phyloP scores from a whole-genome alignment of 2,329 filamentous ascomycete genomes.

The Fusarium multiceps region DNA sequence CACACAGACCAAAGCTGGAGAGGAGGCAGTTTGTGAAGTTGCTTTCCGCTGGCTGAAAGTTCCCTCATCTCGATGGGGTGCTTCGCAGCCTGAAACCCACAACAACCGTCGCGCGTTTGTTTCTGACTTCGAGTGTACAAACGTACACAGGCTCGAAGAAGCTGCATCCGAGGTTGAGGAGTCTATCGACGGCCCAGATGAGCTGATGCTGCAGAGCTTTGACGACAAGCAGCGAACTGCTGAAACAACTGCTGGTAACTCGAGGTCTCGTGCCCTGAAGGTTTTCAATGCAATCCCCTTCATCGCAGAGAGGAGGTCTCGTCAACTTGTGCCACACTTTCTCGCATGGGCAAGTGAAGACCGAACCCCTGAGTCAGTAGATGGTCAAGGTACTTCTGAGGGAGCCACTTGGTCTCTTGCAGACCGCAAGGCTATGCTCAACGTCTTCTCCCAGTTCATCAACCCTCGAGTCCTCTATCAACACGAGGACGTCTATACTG shows the following conservation, averaged over 20 bases:
- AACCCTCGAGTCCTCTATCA: conserved; percentile 89
- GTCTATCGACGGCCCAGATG: conserved; percentile 63
- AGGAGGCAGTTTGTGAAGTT: conserved; percentile 76
- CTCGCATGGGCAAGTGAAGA: conserved; percentile 78
- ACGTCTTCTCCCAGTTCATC: conserved; percentile 83
- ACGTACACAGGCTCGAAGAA: conserved; percentile 70
- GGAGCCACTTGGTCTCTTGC: conserved; percentile 73
- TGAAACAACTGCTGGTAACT: conserved; percentile 63
- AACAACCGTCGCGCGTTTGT: conserved; percentile 55
- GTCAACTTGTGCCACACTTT: conserved; percentile 85
- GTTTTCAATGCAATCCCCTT: conserved; percentile 78
- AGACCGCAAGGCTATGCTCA: conserved; percentile 86
- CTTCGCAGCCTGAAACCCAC: conserved; percentile 52
- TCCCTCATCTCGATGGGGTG: conserved; percentile 66
- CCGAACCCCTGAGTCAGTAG: conserved; percentile 50
- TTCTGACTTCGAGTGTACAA: conserved; percentile 88
- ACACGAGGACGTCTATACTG: conserved; percentile 78
- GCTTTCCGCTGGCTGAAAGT: conserved; percentile 82
- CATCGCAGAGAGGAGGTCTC: conserved; percentile 87
- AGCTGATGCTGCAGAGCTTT: conserved; percentile 72
- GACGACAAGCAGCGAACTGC: conserved; percentile 70
- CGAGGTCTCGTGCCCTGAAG: conserved; percentile 81
- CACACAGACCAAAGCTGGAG: conserved; percentile 74
- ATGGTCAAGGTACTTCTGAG: conserved; percentile 51
- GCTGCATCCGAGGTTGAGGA: conserved; percentile 64